Evolutionary conservation across 768 basidiomycete species (phyloP).

Genomic region (Mycena haematopus): DNA sequence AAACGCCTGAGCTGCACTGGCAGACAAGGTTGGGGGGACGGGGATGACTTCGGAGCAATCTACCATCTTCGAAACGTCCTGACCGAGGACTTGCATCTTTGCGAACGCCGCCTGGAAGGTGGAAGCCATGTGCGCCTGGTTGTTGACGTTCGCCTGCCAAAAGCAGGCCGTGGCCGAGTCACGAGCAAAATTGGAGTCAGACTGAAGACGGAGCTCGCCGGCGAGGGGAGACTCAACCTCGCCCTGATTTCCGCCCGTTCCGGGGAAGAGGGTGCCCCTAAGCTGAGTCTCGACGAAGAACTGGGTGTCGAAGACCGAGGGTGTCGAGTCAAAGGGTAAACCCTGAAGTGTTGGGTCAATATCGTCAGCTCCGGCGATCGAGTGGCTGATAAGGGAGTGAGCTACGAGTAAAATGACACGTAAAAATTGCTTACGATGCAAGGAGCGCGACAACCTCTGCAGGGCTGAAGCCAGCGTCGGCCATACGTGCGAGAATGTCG

Average conservation of each 20-base stretch:
- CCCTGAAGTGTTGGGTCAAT: slow-evolving; percentile 27
- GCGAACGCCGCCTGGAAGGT: slow-evolving; percentile 39
- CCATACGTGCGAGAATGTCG: slow-evolving; percentile 28
- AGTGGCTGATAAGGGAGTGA: slow-evolving; percentile 25
- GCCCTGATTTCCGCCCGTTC: slow-evolving; percentile 33
- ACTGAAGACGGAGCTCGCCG: slow-evolving; percentile 31
- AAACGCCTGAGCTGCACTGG: too few species aligned
- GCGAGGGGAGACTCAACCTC: slow-evolving; percentile 27
- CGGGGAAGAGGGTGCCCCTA: slow-evolving; percentile 35
- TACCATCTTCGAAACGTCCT: slow-evolving; percentile 33
- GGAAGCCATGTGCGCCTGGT: too few species aligned
- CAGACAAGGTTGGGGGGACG: background rate
- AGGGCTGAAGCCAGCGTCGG: slow-evolving; percentile 12
- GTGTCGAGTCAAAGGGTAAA: slow-evolving; percentile 42
- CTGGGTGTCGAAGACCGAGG: slow-evolving; percentile 40
- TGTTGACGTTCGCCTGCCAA: too few species aligned
- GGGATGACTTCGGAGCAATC: slow-evolving; percentile 49
- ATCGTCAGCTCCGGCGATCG: slow-evolving; percentile 32
- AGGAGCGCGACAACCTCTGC: slow-evolving; percentile 31
- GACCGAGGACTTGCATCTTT: slow-evolving; percentile 41
- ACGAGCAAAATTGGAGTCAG: slow-evolving; percentile 10
- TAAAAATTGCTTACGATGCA: slow-evolving; percentile 27
- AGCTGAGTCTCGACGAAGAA: slow-evolving; percentile 42
- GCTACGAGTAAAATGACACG: background rate
- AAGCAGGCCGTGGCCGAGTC: too few species aligned